Percentiles rank a stretch among this genome's conserved stretches.
Conservation (phyloP, 2,329 filamentous ascomycete species). For the Hymenotorrendiella dingleyae region DNA sequence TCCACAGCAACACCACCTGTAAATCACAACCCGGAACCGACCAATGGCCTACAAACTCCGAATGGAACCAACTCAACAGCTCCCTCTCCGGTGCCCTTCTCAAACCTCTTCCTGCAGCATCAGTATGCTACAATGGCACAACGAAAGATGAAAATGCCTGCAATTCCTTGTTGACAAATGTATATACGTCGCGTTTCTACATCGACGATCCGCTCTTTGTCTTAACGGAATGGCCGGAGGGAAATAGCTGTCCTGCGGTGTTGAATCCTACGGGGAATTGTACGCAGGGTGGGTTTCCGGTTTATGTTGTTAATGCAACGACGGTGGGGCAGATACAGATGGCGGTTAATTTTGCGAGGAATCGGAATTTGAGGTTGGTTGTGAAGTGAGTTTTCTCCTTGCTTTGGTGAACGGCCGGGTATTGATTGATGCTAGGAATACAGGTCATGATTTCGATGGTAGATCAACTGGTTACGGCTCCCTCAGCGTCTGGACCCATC, state of each 20-base stretch:
- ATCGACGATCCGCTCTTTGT: constrained; percentile 35
- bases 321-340: constrained; percentile 25
- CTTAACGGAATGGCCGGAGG: constrained; percentile 42
- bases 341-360: constrained; percentile 27
- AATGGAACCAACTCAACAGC: constrained; percentile 42
- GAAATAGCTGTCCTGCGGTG: constrained; percentile 8
- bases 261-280: constrained; percentile 13
- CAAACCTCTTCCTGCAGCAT: constrained; percentile 36
- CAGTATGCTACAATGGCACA: constrained; percentile 36
- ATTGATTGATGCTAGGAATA: constrained; percentile 33
- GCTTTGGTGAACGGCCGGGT: background rate
- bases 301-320: constrained; percentile 32
- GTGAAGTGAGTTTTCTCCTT: constrained; percentile 9
- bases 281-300: constrained; percentile 22
- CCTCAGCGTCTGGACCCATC: constrained; percentile 14
- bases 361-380: constrained; percentile 11
- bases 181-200: constrained; percentile 15
- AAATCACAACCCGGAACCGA: constrained; percentile 12
- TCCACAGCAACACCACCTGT: constrained; percentile 2
- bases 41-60: constrained; percentile 40
- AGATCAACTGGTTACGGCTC: constrained; percentile 36
- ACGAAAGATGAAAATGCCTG: constrained; percentile 25
- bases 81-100: constrained; percentile 38
- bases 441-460: constrained; percentile 41
- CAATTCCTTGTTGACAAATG: constrained; percentile 28